Evolutionary conservation across 1,139 yeast genomes (phyloP), one percentile per base, ranked within the genome.

Genomic region (Debaryomyces robertsiae): DNA sequence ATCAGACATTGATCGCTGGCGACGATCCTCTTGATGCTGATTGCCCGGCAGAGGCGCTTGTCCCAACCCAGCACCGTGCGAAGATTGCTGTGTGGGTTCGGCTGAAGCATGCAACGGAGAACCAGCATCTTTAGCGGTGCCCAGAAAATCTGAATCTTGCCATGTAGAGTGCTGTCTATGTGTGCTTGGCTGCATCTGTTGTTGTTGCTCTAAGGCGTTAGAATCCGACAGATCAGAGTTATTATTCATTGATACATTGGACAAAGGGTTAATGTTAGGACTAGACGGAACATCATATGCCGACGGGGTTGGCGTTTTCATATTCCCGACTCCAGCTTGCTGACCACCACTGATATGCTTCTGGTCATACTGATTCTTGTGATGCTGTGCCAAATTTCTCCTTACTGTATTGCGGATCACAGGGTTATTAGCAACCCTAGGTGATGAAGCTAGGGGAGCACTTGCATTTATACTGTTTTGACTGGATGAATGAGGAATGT

Each of bases 171-270:
- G 47, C 9, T 25, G 43, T n/a, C 19, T 39, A 14, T 32, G 43
- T 6, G 38, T 41, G 6, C 33, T 36, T 18, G 44, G 11, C 22
- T 19, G 22, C 22, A 7, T 19, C 7, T 19, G 22, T 19, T 41
- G 42, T 29, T 45, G 47, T 16, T 33, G 38, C 27, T 38, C 43
- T 3, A 45, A 40, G 6, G 55, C 50, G 41, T 66, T 66, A 6
- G 71, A 65, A 34, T 68, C 76, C 1, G 74, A 65, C 73, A 67
- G 73, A 49, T 70, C 75, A 6, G 72, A 66, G 35, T 65, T 60
- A 47, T 67, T 67, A 40, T 62, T 69, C 10, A 52, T 60, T 5
- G 65, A 54, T 11, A 52, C 37, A 42, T 54, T 52, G 41, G 67
- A 54, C 43, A 60, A 49, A n/a, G 57, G 62, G 44, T 62, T 62